Base-by-base conservation (phyloP, 208 protist species). In the Wallacemonas rigidus region DNA sequence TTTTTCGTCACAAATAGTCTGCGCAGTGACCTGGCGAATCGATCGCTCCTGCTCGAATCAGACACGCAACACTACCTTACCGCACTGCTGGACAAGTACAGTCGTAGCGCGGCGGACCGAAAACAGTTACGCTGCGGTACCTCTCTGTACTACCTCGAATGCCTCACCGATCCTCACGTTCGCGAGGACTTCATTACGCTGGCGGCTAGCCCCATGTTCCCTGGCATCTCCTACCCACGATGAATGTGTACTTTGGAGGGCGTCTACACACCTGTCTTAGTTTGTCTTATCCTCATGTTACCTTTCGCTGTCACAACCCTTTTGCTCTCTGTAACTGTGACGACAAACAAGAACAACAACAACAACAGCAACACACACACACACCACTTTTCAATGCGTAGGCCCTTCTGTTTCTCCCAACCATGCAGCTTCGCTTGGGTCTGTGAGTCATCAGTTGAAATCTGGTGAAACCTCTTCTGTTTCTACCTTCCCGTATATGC, bases 91-190 rank as follows among this genome's bases (percentile, higher is more conserved):
- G 53, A 71, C 9, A 82, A 79, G 65, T 96, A 89, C 71, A 70
- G 73, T 1, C 48, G 76, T 14, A 92, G 72, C 60, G 54, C 70
- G 47, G 72, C 72, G 2, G 68, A 90, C 39, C 85, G 89, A 5
- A 48, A 58, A 38, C 80, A 75, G 36, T 60, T 96, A 3, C 48
- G 55, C 17, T 86, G 81, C 3, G 76, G 71, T 14, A 68, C 75
- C 12, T 79, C 78, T 3, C 63, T 96, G 35, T 80, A 88, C 45
- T 93, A 83, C 67, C 76, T 96, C 26, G 80, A 89, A 69, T 94
- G 89, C 74, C 78, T 96, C 38, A 92, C 80, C 2, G 82, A 91
- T 38, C 82, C 72, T 14, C 72, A 65, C 0, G 79, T 63, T 1
- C 85, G 87, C 7, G 69, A 71, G 0, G 87, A 93, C 62, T 93